Conservation (phyloP, 176 grass and related monocot genomes). For the Aegilops longissima region DNA sequence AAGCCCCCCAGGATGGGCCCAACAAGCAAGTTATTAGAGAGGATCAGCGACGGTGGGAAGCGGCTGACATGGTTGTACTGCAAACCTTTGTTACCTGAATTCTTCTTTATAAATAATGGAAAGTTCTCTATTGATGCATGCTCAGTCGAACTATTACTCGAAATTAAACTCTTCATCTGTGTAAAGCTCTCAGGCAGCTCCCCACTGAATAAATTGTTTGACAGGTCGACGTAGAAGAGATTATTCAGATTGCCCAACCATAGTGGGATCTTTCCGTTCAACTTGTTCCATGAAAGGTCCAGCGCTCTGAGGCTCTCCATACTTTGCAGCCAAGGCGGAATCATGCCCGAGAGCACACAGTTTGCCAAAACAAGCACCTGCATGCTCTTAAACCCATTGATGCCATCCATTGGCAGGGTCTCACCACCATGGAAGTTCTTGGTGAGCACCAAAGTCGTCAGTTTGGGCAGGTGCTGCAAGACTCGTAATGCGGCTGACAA, state of each 20-base stretch:
- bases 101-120: constrained; percentile 42
- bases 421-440: constrained; percentile 56
- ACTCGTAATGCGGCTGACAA: constrained; percentile 39
- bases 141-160: neutral
- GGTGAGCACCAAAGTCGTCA: constrained; percentile 50
- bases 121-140: constrained; percentile 7
- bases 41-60: constrained; percentile 72
- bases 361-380: constrained; percentile 50
- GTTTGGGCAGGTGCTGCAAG: constrained; percentile 53
- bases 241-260: constrained; percentile 49
- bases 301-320: constrained; percentile 38
- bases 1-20: constrained; percentile 54
- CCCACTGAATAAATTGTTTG: constrained; percentile 63
- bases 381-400: constrained; percentile 51
- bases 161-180: constrained; percentile 36
- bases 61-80: constrained; percentile 82
- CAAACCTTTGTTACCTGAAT: constrained; percentile 47
- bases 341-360: constrained; percentile 41
- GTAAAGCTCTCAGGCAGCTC: constrained; percentile 53
- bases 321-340: constrained; percentile 47
- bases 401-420: constrained; percentile 25
- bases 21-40: constrained; percentile 57
- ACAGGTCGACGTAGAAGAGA: constrained; percentile 70
- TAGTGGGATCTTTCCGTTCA: constrained; percentile 46
- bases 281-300: constrained; percentile 72